Evolutionary conservation across 75 land plant species (phyloP).

Genomic region (Cupressus sempervirens): DNA sequence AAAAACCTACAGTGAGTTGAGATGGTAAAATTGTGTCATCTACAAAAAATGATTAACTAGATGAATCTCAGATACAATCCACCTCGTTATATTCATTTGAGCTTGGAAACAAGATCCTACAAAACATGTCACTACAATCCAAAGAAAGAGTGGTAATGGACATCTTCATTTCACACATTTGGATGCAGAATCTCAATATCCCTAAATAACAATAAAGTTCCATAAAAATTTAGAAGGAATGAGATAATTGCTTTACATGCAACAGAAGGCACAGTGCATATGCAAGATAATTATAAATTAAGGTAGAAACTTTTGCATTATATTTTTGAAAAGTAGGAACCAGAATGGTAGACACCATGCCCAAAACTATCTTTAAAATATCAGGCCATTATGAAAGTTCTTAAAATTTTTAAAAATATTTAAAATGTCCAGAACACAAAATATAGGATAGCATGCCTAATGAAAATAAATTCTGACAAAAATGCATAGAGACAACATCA

Average conservation of each 20-base stretch:
- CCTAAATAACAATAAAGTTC: too few relatives aligned
- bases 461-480: neutral
- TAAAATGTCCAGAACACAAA: neutral
- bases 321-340: neutral
- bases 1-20: neutral
- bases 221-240: too few relatives aligned
- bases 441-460: neutral
- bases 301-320: neutral
- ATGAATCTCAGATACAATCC: too few relatives aligned
- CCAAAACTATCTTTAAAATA: neutral
- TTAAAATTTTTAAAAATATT: too few relatives aligned
- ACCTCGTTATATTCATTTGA: too few relatives aligned
- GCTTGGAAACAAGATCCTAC: too few relatives aligned
- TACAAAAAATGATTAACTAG: too few relatives aligned
- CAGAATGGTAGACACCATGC: neutral
- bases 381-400: neutral
- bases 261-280: neutral
- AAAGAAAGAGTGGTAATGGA: too few relatives aligned
- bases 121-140: too few relatives aligned
- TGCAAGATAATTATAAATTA: neutral
- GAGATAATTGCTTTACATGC: neutral
- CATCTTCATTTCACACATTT: too few relatives aligned
- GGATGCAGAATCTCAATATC: too few relatives aligned
- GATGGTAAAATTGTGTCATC: too few relatives aligned
- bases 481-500: neutral